Percentiles rank a stretch among this genome's conserved stretches.
These are phyloP conservation scores for Puccinia polysora DNA, from an alignment of 1,284 basidiomycete species.

Conservation along the genomic window DNA sequence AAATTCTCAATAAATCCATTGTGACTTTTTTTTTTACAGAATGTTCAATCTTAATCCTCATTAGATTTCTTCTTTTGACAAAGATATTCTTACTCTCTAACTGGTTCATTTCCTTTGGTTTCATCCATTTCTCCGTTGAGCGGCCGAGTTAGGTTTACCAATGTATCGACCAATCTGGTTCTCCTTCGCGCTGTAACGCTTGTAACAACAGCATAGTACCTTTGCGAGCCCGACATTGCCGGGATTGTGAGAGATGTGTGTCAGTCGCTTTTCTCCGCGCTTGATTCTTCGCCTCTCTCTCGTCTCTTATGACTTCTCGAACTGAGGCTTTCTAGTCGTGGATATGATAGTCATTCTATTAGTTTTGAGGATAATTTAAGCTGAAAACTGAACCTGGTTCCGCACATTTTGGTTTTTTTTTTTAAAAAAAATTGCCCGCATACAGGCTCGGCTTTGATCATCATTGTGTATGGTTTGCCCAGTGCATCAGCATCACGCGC, in stretches of 20 bases:
- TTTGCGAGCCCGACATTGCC: slow-evolving; percentile 20
- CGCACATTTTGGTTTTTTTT: background rate
- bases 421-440: background rate
- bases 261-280: background rate
- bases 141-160: slow-evolving; percentile 12
- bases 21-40: background rate
- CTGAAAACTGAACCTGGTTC: no score
- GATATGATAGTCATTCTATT: no score
- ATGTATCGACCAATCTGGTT: background rate
- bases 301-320: no score
- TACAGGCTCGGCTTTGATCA: slow-evolving; percentile 29
- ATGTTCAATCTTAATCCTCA: background rate
- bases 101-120: background rate
- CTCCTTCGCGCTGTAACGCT: slow-evolving; percentile 10
- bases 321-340: background rate
- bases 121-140: background rate
- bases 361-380: no score
- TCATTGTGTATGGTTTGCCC: slow-evolving; percentile 38
- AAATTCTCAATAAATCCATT: slow-evolving; percentile 4
- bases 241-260: slow-evolving; percentile 17
- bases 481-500: slow-evolving; percentile 19
- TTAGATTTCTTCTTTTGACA: background rate
- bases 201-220: slow-evolving; percentile 15
- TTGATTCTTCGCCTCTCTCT: background rate
- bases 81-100: background rate